A percentile compares a stretch with the other conserved stretches of the same genome.
These are phyloP conservation scores for Aspergillus tamarii DNA, from an alignment of 2,329 filamentous ascomycete genomes.

Conservation along the genomic window DNA sequence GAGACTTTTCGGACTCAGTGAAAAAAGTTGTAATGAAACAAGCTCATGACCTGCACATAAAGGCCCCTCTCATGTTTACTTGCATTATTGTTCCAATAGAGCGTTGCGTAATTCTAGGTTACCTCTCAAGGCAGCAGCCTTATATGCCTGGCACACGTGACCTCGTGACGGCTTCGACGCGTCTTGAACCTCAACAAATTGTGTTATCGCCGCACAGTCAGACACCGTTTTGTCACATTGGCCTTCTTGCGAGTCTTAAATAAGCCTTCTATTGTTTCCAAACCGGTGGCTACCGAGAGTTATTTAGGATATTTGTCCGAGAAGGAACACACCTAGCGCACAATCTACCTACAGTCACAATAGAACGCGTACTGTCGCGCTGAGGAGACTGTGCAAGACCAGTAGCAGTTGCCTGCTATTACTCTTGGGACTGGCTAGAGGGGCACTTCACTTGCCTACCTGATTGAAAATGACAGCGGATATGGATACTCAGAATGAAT, in stretches of 20 bases:
- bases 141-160: constrained; percentile 35
- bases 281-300: neutral
- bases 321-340: neutral
- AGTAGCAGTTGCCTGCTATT: neutral
- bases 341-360: neutral
- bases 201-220: constrained; percentile 15
- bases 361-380: neutral
- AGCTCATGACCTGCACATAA: neutral
- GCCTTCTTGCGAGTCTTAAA: constrained; percentile 3
- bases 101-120: neutral
- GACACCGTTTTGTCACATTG: constrained; percentile 27
- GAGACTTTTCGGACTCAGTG: neutral
- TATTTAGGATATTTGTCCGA: neutral
- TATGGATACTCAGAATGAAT: constrained; percentile 70
- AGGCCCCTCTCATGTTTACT: neutral
- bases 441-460: neutral
- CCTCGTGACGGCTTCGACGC: constrained; percentile 40
- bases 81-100: neutral
- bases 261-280: neutral
- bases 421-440: neutral
- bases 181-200: constrained; percentile 25
- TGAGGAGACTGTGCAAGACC: neutral
- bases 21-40: neutral
- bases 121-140: neutral
- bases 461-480: constrained; percentile 47